Conservation (phyloP, 176 grass and related monocot species). For the Cenchrus purpureus region DNA sequence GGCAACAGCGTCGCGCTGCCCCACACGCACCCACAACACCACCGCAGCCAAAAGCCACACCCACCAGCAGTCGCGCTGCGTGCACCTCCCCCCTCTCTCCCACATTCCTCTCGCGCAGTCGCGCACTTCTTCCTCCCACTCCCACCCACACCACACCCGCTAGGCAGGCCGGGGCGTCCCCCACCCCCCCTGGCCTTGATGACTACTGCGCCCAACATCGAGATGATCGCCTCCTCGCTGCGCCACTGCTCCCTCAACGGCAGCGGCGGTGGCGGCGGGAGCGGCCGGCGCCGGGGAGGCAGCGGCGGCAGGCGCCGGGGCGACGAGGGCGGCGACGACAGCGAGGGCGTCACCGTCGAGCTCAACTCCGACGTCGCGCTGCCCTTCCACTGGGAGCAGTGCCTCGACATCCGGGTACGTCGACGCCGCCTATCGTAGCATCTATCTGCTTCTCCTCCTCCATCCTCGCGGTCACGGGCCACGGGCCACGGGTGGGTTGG, state of each 20-base stretch:
- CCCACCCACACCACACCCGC: neutral
- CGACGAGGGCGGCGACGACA: slow-evolving; percentile 45
- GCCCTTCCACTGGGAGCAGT: slow-evolving; percentile 98
- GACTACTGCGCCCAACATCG: slow-evolving; percentile 75
- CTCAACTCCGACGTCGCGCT: slow-evolving; percentile 92
- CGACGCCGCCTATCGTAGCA: neutral
- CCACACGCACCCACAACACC: slow-evolving; percentile 34
- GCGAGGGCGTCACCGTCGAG: slow-evolving; percentile 71
- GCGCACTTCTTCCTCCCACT: neutral
- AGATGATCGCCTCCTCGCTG: slow-evolving; percentile 72
- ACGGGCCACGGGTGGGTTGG: neutral
- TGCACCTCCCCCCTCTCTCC: neutral
- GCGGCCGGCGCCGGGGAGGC: slow-evolving; percentile 15
- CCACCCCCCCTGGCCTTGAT: slow-evolving; percentile 40
- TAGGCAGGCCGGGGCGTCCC: slow-evolving; percentile 6
- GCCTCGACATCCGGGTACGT: slow-evolving; percentile 94
- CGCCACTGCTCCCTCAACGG: slow-evolving; percentile 64
- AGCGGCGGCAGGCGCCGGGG: neutral
- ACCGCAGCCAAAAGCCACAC: slow-evolving; percentile 34
- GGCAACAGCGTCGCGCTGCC: neutral
- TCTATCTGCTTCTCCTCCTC: neutral
- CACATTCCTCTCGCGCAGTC: neutral
- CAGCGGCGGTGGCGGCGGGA: neutral
- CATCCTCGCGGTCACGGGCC: neutral
- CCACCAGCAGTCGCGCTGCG: no score